phyloP scores from a whole-genome alignment of 768 basidiomycete genomes.

The Exidia glandulosa region DNA sequence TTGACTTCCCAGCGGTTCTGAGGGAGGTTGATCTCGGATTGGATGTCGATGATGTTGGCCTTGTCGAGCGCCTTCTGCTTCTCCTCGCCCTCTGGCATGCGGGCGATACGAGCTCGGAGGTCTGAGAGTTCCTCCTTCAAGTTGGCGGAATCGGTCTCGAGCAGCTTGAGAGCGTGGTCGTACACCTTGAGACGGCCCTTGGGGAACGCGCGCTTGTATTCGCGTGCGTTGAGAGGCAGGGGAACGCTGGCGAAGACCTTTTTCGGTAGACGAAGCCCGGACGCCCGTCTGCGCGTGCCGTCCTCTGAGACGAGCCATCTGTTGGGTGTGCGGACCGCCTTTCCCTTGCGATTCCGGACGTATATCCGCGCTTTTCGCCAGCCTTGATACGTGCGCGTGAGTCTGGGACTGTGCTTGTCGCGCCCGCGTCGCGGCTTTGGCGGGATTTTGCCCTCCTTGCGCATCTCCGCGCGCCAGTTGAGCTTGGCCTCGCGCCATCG shows the following conservation, averaged over 20 bases:
- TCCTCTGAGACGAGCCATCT: not conserved
- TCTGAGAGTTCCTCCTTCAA: conserved; percentile 35
- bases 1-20: conserved; percentile 65
- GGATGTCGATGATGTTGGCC: conserved; percentile 56
- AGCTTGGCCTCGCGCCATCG: not conserved
- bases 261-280: not conserved
- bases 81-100: conserved; percentile 7
- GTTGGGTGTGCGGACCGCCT: not conserved
- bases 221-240: not conserved
- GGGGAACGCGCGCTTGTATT: not conserved
- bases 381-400: not conserved
- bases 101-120: conserved; percentile 13
- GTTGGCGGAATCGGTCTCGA: conserved; percentile 47
- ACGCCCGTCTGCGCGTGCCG: not conserved
- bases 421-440: not conserved
- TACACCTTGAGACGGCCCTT: conserved; percentile 26
- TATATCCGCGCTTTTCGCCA: not conserved
- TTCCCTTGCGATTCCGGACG: not conserved
- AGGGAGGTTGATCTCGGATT: conserved; percentile 78
- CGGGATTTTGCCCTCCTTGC: not conserved
- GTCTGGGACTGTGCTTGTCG: not conserved
- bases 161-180: conserved; percentile 69
- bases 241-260: not conserved
- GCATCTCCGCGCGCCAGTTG: not conserved
- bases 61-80: conserved; percentile 37